Base-by-base conservation (phyloP, 1,284 basidiomycete species). In the Cronartium quercuum region DNA sequence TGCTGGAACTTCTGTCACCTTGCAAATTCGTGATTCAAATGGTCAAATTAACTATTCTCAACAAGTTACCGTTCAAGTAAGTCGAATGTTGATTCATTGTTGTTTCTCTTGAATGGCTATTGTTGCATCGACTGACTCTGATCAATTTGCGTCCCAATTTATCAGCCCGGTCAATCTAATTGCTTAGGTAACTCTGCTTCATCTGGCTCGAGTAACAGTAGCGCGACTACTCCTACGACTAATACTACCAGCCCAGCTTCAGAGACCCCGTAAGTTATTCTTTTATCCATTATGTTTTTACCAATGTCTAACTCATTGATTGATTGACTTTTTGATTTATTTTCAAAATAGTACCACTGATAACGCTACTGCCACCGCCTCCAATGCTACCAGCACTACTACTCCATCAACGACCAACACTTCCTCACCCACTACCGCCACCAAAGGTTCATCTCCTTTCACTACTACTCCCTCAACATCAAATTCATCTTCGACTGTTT, bases 1-100 rank as follows among this genome's bases (percentile, higher is more conserved):
- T 58, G 67, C 78, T 4, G 81, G 81, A 57, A 81, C 80, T 55
- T 76, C 76, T 62, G 77, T 81, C 69, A 82, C 81, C 67, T 76
- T 82, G 51, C 76, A 77, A 63, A 76, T 82, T 63, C 76, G 76
- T 64, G 81, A 82, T 71, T 78, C 75, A 64, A 77, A 65, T 21
- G 82, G 81, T 68, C 21, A n/a, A 38, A 41, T 73, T 12, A 73
- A 73, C 34, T 73, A 73, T 40, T 66, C 70, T 24, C 63, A 66
- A 34, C 29, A 29, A 34, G 15, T 73, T 18, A 73, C 70, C 34
- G 38, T 73, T 12, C 70, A 73, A 55, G 70, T 64, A 38, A 64
- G 29, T 66, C 34, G 4, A 60, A 60, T 13, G 13, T 21, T 60
- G 18, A 6, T n/a, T 21, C 3, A 24, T 60, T 35, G n/a, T n/a